A percentile compares a stretch with the other conserved stretches of the same genome.
phyloP scores from a whole-genome alignment of 2,329 filamentous ascomycete genomes.

The Apiospora phragmitis region DNA sequence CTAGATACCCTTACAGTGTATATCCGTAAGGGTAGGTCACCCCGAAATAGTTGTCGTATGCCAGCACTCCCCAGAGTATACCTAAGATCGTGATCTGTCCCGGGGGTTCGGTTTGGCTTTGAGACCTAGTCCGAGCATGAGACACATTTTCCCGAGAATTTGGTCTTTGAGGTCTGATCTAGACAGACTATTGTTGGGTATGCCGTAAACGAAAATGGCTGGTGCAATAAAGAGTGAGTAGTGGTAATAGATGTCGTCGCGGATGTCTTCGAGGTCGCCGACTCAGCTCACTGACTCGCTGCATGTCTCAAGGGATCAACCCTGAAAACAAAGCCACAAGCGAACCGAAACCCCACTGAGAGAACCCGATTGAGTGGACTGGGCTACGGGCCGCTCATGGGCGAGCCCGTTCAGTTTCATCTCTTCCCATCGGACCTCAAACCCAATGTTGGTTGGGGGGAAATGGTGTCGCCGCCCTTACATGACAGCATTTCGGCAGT shows the following conservation, averaged over 20 bases:
- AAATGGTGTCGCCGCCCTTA: not conserved
- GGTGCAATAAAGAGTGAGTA: not conserved
- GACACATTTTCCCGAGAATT: not conserved
- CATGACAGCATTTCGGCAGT: not conserved
- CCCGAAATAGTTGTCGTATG: not conserved
- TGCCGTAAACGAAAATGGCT: not conserved
- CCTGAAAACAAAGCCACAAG: not conserved
- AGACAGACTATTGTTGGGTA: not conserved
- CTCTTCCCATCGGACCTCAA: not conserved
- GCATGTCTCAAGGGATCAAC: not conserved
- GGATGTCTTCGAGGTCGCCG: not conserved
- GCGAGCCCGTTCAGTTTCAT: not conserved
- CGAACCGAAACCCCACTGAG: not conserved
- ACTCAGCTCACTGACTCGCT: not conserved
- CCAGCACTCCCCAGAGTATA: not conserved
- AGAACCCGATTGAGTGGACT: slow-evolving; percentile 1
- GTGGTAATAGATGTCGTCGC: not conserved
- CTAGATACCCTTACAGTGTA: not conserved
- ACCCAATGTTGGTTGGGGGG: not conserved
- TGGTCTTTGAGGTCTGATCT: not conserved
- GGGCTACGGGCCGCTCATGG: not conserved
- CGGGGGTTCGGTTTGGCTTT: not conserved
- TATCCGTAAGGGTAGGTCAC: not conserved
- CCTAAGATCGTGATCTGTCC: not conserved
- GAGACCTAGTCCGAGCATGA: not conserved